phyloP scores from a whole-genome alignment of 208 protist species.

The Acanthamoeba royreba region DNA sequence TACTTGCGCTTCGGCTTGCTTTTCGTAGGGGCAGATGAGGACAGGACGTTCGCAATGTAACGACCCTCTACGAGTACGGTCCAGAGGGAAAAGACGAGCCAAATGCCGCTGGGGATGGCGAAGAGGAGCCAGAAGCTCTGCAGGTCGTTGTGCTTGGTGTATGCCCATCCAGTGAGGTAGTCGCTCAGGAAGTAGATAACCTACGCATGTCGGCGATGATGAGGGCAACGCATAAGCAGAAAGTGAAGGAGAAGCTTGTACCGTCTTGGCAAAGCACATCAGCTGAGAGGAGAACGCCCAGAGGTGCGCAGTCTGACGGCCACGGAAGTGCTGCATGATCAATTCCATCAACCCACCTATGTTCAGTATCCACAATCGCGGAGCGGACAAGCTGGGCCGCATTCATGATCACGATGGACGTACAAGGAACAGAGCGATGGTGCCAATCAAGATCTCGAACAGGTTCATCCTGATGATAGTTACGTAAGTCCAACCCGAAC shows the following conservation, averaged over 20 bases:
- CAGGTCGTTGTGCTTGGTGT: not conserved
- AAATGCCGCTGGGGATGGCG: not conserved
- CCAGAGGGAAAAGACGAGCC: not conserved
- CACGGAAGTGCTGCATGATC: not conserved
- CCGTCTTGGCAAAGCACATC: conserved; percentile 22
- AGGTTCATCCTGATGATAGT: conserved; percentile 48
- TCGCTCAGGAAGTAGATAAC: conserved; percentile 12
- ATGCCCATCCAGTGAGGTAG: not conserved
- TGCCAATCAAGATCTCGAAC: not conserved
- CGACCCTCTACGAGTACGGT: not conserved
- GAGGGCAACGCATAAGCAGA: not conserved
- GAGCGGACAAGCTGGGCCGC: not conserved
- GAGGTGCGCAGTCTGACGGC: not conserved
- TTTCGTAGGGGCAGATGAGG: too few species aligned
- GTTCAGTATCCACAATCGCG: not conserved
- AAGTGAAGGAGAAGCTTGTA: not conserved
- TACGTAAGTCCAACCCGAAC: too few species aligned
- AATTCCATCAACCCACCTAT: not conserved
- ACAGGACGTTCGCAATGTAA: not conserved
- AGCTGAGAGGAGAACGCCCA: not conserved
- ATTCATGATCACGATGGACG: not conserved
- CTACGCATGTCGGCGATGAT: not conserved
- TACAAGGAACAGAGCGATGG: not conserved
- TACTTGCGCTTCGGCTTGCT: too few species aligned
- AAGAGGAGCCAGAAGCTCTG: not conserved